These are phyloP conservation scores for Eucalyptus viminalis DNA, from an alignment of 345 rosid genomes.

Conservation along the genomic window DNA sequence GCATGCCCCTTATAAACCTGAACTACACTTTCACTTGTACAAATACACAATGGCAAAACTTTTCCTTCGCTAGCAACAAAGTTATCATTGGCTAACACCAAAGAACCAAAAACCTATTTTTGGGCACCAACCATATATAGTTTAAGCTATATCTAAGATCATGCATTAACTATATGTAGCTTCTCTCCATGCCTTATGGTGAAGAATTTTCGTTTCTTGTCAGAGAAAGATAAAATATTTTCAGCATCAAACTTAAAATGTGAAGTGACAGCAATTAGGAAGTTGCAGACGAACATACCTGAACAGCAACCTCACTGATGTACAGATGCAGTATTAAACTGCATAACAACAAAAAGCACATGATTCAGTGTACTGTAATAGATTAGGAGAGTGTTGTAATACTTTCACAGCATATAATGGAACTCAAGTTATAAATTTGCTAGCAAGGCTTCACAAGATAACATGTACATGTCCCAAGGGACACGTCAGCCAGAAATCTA, in stretches of 20 bases:
- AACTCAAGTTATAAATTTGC: not conserved
- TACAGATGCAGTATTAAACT: constrained; percentile 66
- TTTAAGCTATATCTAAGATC: not conserved
- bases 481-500: not conserved
- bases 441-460: not conserved
- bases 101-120: not conserved
- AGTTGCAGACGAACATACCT: constrained; percentile 43
- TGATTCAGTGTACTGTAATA: constrained; percentile 2
- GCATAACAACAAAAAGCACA: constrained; percentile 13
- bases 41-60: not conserved
- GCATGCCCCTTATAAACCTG: not conserved
- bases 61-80: not conserved
- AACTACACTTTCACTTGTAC: not conserved
- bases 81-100: not conserved
- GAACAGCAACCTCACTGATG: constrained; percentile 70
- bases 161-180: not conserved
- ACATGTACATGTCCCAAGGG: not conserved
- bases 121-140: not conserved
- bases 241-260: not conserved
- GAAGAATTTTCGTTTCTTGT: not conserved
- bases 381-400: not conserved
- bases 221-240: not conserved
- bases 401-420: not conserved
- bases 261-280: not conserved
- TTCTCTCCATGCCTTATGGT: not conserved